Evolutionary conservation across 2,329 filamentous ascomycete species (phyloP).

Genomic region (Chalara sp.): DNA sequence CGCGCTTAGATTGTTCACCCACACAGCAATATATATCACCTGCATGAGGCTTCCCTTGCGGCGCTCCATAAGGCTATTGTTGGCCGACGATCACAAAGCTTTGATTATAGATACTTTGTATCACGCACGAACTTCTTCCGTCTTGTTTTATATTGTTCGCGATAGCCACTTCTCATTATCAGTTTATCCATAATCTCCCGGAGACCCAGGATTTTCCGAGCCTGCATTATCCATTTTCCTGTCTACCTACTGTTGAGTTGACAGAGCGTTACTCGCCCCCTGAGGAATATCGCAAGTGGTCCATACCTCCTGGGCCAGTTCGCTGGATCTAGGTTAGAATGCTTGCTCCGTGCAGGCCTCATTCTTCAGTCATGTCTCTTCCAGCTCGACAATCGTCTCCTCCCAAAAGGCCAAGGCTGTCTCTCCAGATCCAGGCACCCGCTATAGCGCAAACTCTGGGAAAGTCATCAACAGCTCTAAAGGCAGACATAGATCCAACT

Average conservation of each 20-base stretch:
- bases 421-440: conserved; percentile 46
- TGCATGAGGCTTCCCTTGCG: conserved; percentile 14
- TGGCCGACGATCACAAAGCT: conserved; percentile 14
- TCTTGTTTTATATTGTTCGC: not conserved
- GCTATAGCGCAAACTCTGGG: conserved; percentile 32
- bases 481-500: conserved; percentile 42
- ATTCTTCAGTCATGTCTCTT: conserved; percentile 22
- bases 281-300: no score
- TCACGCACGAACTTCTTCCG: not conserved
- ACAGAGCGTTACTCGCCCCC: no score
- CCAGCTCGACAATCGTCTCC: conserved; percentile 19
- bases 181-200: no score
- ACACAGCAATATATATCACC: conserved; percentile 18
- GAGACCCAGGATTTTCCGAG: no score
- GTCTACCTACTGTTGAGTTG: no score
- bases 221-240: no score
- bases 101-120: conserved; percentile 15
- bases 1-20: conserved; percentile 11
- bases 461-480: conserved; percentile 36
- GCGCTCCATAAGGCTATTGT: conserved; percentile 8
- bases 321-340: conserved; percentile 15
- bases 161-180: no score
- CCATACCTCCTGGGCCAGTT: no score
- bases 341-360: conserved; percentile 17
- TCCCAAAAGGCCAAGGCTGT: conserved; percentile 43